Base-by-base conservation (phyloP, 164 flowering plant genomes). In the Nymphaea thermarum region DNA sequence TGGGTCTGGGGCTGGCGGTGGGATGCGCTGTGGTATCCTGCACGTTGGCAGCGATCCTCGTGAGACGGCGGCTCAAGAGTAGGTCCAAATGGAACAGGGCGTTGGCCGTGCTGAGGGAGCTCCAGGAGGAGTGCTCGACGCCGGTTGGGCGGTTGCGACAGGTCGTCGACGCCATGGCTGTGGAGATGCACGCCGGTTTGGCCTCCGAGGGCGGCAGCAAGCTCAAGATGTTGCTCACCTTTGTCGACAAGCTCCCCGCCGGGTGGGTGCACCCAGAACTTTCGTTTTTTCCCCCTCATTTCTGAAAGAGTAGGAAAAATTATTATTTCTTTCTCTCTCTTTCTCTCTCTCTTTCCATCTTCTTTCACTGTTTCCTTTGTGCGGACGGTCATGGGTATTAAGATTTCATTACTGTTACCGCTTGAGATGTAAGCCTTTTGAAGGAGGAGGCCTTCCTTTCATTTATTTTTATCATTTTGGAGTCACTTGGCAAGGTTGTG, bases 101-200 rank as follows among this genome's bases (percentile, higher is more conserved):
- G 43, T 82, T 88, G 73, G 80, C 77, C 5, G 82, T 89, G 17
- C 69, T 93, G 82, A 84, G 62, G 68, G 97, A 85, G 74, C 78
- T 93, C 41, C 96, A 87, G 25, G 85, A 84, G 60, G 85, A 74
- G 14, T 90, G 93, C 66, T 79, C 83, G 44, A 87, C 96, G 12
- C 66, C 87, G 4, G 76, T 84, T 4, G 82, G 78, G 65, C 77
- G 90, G 75, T 66, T 93, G 71, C 75, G 80, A 64, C 91, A 90
- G 73, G 86, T 90, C 17, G 96, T 86, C 3, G 95, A 87, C 70
- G 96, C 97, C 5, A 84, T 93, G 96, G 91, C 93, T 47, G 96
- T 87, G 17, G 98, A 93, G 88, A 93, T 93, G 98, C 96, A 90
- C 72, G 98, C 98, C 4, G 98, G 98, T 6, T 72, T 93, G 70